A percentile compares a stretch with the other conserved stretches of the same genome.
phyloP scores from a whole-genome alignment of 2,329 filamentous ascomycete genomes.

The Microthyrium microscopicum region DNA sequence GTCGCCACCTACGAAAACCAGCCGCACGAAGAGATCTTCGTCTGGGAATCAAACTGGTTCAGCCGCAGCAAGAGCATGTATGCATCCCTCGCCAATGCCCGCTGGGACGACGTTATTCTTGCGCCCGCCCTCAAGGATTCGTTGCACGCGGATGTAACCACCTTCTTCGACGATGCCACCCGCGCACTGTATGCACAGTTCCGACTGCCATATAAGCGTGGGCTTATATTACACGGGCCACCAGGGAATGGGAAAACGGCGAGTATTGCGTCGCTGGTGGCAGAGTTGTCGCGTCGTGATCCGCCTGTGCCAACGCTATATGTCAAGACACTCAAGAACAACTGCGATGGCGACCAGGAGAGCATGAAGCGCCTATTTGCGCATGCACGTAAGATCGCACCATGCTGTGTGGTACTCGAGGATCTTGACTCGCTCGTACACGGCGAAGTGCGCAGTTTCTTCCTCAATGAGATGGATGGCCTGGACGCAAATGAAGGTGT shows the following conservation, averaged over 20 bases:
- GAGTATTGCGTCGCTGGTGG: slow-evolving; percentile 53
- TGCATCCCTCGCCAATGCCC: slow-evolving; percentile 25
- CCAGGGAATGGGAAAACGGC: slow-evolving; percentile 55
- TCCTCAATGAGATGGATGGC: slow-evolving; percentile 50
- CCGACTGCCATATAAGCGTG: slow-evolving; percentile 54
- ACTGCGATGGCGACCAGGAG: slow-evolving; percentile 35
- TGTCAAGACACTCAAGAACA: slow-evolving; percentile 17
- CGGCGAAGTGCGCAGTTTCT: slow-evolving; percentile 40
- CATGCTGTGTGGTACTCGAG: slow-evolving; percentile 49
- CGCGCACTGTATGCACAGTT: slow-evolving; percentile 41
- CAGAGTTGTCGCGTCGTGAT: slow-evolving; percentile 38
- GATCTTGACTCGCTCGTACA: slow-evolving; percentile 46
- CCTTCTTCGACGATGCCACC: slow-evolving; percentile 48
- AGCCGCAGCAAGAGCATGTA: slow-evolving; percentile 45
- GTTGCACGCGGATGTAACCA: slow-evolving; percentile 45
- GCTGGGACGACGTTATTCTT: slow-evolving; percentile 52
- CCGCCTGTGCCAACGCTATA: slow-evolving; percentile 16
- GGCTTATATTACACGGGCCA: slow-evolving; percentile 50
- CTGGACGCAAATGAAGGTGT: slow-evolving; percentile 50
- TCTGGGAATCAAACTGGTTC: slow-evolving; percentile 48
- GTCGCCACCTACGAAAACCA: slow-evolving; percentile 35
- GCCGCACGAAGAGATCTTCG: slow-evolving; percentile 43
- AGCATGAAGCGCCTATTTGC: slow-evolving; percentile 19
- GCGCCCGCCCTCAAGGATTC: slow-evolving; percentile 46
- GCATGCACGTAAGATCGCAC: slow-evolving; percentile 39